These are phyloP conservation scores for Talaromyces pinophilus DNA, from an alignment of 2,329 filamentous ascomycete genomes.

Conservation along the genomic window DNA sequence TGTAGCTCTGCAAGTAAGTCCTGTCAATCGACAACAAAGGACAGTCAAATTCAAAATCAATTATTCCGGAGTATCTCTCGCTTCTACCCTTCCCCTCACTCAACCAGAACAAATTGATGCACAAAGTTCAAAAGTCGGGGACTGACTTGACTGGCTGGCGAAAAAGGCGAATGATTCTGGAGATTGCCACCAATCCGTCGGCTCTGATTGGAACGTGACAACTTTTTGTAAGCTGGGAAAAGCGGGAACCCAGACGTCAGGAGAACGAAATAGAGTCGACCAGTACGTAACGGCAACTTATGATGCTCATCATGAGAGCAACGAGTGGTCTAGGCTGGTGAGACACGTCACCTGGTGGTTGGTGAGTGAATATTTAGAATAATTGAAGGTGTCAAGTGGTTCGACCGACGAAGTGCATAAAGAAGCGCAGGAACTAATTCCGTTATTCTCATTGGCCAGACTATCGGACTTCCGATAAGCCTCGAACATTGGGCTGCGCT, in stretches of 20 bases:
- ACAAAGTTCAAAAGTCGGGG: neutral
- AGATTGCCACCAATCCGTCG: conserved; percentile 15
- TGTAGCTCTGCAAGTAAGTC: neutral
- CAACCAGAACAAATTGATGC: neutral
- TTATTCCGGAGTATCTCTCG: too few species aligned
- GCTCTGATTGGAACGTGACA: conserved; percentile 13
- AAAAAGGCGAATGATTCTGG: neutral
- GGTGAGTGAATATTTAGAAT: neutral
- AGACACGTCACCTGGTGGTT: conserved; percentile 20
- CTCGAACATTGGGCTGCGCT: neutral
- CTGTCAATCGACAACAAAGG: neutral
- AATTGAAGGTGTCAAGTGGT: neutral
- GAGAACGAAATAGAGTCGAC: neutral
- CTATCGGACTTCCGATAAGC: conserved; percentile 3
- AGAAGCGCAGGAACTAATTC: neutral
- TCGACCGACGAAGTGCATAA: neutral
- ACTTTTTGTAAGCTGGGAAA: neutral
- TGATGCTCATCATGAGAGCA: neutral
- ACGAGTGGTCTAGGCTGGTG: neutral
- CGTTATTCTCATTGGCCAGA: neutral
- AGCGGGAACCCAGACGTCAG: conserved; percentile 18
- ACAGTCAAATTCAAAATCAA: neutral
- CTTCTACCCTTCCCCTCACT: neutral
- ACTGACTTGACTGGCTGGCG: neutral
- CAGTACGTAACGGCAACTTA: neutral